Evolutionary conservation across 2,329 filamentous ascomycete genomes (phyloP).

Genomic region (Diaporthe ilicicola): DNA sequence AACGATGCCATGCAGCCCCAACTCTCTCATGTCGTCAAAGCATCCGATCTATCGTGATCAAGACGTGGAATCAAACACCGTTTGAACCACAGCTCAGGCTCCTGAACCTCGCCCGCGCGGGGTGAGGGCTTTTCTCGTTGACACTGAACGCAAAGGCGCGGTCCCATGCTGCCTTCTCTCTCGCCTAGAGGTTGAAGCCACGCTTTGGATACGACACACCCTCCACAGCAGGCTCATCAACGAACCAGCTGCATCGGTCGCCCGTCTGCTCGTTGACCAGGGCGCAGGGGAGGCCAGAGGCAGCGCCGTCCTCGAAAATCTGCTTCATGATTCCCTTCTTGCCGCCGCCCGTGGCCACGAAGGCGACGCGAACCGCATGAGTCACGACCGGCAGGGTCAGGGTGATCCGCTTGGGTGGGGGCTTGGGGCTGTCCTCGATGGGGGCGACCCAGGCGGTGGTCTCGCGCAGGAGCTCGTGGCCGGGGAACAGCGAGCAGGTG

Average conservation of each 20-base stretch:
- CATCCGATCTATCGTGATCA: background rate
- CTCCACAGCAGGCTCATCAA: constrained; percentile 84
- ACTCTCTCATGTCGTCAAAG: background rate
- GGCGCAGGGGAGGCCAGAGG: constrained; percentile 79
- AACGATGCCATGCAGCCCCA: background rate
- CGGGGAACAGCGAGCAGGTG: constrained; percentile 95
- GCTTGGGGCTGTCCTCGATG: constrained; percentile 94
- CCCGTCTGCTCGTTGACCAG: constrained; percentile 86
- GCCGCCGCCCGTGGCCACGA: constrained; percentile 86
- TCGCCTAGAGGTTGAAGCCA: constrained; percentile 67
- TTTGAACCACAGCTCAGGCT: constrained; percentile 22
- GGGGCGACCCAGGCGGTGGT: constrained; percentile 90
- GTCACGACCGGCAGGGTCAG: constrained; percentile 90
- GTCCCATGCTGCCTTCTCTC: constrained; percentile 42
- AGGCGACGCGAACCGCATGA: constrained; percentile 86
- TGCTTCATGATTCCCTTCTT: constrained; percentile 94
- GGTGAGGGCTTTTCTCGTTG: constrained; percentile 19
- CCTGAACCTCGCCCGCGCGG: constrained; percentile 14
- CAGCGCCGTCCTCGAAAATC: constrained; percentile 81
- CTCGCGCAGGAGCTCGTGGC: constrained; percentile 86
- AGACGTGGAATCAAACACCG: background rate
- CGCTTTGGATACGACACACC: constrained; percentile 84
- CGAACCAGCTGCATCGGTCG: constrained; percentile 95
- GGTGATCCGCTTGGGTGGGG: constrained; percentile 88
- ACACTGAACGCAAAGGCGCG: constrained; percentile 3